A percentile compares a stretch with the other conserved stretches of the same genome.
These are phyloP conservation scores for Medicago lupulina DNA, from an alignment of 306 rosid species.

Conservation along the genomic window DNA sequence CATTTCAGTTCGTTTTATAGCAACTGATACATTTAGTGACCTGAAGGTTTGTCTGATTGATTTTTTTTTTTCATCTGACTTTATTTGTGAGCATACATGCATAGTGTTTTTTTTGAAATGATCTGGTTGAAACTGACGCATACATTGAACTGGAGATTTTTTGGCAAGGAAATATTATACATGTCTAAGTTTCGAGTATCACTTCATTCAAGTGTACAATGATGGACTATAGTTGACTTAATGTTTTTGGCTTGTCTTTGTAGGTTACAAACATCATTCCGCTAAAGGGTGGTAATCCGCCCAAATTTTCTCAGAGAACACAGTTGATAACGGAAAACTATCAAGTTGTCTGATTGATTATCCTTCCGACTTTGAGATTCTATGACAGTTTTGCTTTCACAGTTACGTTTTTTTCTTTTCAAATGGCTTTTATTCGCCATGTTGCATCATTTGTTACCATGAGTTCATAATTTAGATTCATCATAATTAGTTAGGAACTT, in stretches of 20 bases:
- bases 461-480: constrained; percentile 28
- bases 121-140: constrained; percentile 5
- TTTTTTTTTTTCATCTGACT: not conserved
- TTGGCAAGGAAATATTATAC: not conserved
- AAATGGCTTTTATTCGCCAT: constrained; percentile 18
- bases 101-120: not conserved
- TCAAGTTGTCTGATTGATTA: constrained; percentile 65
- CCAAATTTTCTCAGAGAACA: constrained; percentile 80
- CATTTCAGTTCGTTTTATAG: constrained; percentile 80
- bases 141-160: not conserved
- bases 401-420: not conserved
- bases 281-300: constrained; percentile 74
- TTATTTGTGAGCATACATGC: constrained; percentile 18
- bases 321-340: constrained; percentile 83
- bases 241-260: constrained; percentile 1
- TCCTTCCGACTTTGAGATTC: constrained; percentile 19
- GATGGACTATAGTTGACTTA: not conserved
- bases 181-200: not conserved
- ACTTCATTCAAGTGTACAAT: constrained; percentile 10
- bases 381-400: constrained; percentile 29
- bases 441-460: constrained; percentile 27
- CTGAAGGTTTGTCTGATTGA: constrained; percentile 67
- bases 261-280: constrained; percentile 75
- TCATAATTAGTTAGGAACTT: not conserved
- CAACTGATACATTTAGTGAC: constrained; percentile 83